Conservation (phyloP, 164 flowering plant genomes). For the Vitis rupestris region DNA sequence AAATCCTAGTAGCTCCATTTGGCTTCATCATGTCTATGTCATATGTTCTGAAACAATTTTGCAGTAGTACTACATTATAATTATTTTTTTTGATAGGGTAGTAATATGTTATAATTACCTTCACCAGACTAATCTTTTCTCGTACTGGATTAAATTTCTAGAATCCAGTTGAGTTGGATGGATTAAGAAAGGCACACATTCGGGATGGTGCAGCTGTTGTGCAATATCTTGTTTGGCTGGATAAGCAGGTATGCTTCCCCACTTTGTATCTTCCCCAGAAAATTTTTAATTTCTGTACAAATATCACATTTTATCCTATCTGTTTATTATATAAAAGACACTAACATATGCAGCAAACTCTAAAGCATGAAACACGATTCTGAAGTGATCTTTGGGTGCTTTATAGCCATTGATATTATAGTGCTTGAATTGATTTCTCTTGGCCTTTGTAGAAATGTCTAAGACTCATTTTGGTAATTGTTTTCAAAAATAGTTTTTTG, state of each 20-base stretch:
- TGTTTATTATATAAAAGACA: no score
- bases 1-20: background rate
- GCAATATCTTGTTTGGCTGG: conserved; percentile 92
- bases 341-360: background rate
- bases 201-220: conserved; percentile 99
- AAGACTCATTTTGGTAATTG: no score
- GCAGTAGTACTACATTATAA: background rate
- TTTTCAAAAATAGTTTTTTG: no score
- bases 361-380: conserved; percentile 7
- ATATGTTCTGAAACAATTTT: background rate
- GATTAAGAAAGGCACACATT: conserved; percentile 78
- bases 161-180: conserved; percentile 96
- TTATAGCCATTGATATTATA: background rate
- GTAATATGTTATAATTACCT: no score
- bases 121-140: no score
- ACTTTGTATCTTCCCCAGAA: no score
- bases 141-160: conserved; percentile 10
- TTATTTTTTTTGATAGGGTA: no score
- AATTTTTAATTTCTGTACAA: no score
- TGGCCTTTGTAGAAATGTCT: background rate
- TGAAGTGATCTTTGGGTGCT: background rate
- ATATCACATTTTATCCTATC: no score
- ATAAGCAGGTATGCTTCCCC: conserved; percentile 57
- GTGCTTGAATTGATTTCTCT: background rate
- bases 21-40: no score